Percentiles rank a stretch among this genome's conserved stretches.
Evolutionary conservation across 2,329 filamentous ascomycete genomes (phyloP).

Genomic region (Coniochaeta ligniaria): DNA sequence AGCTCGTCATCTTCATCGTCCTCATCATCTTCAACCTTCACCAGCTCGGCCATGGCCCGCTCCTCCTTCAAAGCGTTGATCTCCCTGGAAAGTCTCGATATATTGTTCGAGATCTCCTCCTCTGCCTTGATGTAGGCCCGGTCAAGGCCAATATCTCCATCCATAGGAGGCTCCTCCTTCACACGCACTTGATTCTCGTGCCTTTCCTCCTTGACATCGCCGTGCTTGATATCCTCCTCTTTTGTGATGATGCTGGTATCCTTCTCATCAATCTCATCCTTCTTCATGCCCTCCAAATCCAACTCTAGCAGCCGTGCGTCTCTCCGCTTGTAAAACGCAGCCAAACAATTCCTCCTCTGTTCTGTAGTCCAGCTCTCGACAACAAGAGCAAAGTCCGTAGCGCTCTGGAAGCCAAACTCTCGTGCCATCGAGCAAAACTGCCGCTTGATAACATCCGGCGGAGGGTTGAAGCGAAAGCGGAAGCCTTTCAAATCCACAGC

Average conservation of each 20-base stretch:
- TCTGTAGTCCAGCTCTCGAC: conserved; percentile 89
- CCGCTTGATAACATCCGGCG: conserved; percentile 63
- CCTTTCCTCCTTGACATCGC: conserved; percentile 4
- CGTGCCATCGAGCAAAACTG: conserved; percentile 90
- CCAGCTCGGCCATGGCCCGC: conserved; percentile 8
- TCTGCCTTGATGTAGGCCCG: background rate
- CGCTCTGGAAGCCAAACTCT: conserved; percentile 67
- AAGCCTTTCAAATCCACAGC: conserved; percentile 18
- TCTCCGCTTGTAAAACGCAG: conserved; percentile 69
- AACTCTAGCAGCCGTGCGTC: conserved; percentile 39
- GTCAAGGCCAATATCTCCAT: background rate
- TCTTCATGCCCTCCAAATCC: conserved; percentile 17
- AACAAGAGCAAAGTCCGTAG: conserved; percentile 78
- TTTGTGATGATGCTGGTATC: background rate
- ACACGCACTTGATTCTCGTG: background rate
- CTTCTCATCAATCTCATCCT: conserved; percentile 9
- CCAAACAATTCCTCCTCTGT: conserved; percentile 68
- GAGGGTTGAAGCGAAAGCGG: conserved; percentile 60
- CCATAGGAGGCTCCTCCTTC: background rate
- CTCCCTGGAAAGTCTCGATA: background rate
- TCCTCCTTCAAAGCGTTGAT: conserved; percentile 2
- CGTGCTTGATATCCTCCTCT: conserved; percentile 6
- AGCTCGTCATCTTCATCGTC: conserved; percentile 16
- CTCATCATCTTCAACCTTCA: conserved; percentile 10
- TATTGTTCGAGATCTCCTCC: background rate